These are phyloP conservation scores for Hippophae tibetana DNA, from an alignment of 306 rosid species.

Conservation along the genomic window DNA sequence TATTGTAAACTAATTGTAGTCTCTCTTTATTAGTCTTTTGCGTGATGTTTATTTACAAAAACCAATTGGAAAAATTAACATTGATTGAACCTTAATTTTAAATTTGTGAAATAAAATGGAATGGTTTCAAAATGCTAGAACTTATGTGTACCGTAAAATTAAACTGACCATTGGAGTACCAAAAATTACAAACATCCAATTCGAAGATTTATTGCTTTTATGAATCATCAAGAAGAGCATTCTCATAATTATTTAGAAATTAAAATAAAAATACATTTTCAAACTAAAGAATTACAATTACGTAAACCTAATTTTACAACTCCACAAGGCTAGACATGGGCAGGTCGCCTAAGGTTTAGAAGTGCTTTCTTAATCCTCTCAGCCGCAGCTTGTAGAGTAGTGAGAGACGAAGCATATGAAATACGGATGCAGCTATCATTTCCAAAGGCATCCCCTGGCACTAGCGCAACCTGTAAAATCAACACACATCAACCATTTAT, in stretches of 20 bases:
- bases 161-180: too few relatives aligned
- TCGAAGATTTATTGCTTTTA: constrained; percentile 3
- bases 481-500: constrained; percentile 10
- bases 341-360: constrained; percentile 29
- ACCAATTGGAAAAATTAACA: too few relatives aligned
- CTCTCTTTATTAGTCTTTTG: too few relatives aligned
- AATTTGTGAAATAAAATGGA: too few relatives aligned
- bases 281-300: constrained; percentile 16
- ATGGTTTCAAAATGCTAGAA: too few relatives aligned
- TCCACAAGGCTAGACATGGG: constrained; percentile 27
- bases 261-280: constrained; percentile 14
- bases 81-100: too few relatives aligned
- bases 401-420: constrained; percentile 80
- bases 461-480: constrained; percentile 73
- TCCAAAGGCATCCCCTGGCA: constrained; percentile 91
- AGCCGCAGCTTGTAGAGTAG: constrained; percentile 63
- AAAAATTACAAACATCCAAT: not conserved
- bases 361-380: constrained; percentile 81
- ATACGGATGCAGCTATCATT: constrained; percentile 80
- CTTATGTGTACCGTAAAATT: too few relatives aligned
- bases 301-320: not conserved
- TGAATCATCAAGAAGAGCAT: not conserved
- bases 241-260: constrained; percentile 13
- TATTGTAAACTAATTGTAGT: too few relatives aligned
- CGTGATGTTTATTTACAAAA: too few relatives aligned